Evolutionary conservation across 805 yeast genomes (phyloP), one percentile per base, ranked within the genome.

Genomic region (Lipomyces lipofer): DNA sequence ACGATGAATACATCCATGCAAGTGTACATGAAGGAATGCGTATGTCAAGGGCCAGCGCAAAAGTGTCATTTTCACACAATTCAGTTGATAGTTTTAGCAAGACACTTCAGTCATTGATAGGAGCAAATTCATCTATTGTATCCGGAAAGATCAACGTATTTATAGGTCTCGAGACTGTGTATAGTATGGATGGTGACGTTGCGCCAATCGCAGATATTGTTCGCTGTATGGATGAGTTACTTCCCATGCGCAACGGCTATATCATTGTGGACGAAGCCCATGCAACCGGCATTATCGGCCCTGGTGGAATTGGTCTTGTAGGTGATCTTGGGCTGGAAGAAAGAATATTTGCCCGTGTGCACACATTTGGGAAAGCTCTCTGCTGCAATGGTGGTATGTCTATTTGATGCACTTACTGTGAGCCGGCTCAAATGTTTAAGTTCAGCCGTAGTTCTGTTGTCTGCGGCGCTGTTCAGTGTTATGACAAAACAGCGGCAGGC

Each of bases 271-370:
- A 88, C 68, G 96, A 88, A 69, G 96, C 96, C 8, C 96, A 88
- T 69, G 88, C 96, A 4, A 85, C 89, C 61, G 96, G 96, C 65
- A 95, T 95, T 9, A 75, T 87, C 68, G 96, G 96, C 22, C 86
- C 88, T 38, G 72, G 74, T 39, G 96, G 96, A 39, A 81, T 81
- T 67, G 96, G 96, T 7, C 40, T 36, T 9, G 40, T 36, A 6
- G 19, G 40, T n/a, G 35, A 43, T 10, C 28, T 59, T 10, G 52
- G 57, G 1, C 54, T 64, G 22, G 63, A 63, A 33, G 30, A 52
- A 10, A 40, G 49, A 8, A 45, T 61, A 9, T 54, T 59, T 29
- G 52, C 52, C 12, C 51, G 66, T 17, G 44, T 62, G 6, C 64
- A 62, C 28, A 63, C 66, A 2, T 63, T 63, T 51, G 66, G 66